These are phyloP conservation scores for Inonotus hispidus DNA, from an alignment of 1,284 basidiomycete species.

Conservation along the genomic window DNA sequence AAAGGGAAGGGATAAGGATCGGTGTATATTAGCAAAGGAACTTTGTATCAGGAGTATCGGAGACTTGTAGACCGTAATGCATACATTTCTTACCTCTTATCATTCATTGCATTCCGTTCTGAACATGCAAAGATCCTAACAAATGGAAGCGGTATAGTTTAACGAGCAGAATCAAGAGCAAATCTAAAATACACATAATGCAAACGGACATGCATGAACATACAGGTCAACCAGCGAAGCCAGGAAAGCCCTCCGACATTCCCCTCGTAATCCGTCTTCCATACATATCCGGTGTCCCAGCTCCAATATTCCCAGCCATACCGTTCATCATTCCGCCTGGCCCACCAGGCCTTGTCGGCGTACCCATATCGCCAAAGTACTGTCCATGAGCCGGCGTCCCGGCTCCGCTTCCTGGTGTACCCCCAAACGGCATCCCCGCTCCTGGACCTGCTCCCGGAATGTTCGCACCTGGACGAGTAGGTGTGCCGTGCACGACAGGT, in stretches of 20 bases:
- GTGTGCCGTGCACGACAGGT: slow-evolving; percentile 3
- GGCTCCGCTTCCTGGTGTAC: background rate
- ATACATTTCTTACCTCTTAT: background rate
- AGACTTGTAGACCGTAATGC: slow-evolving; percentile 24
- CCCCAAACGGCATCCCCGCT: background rate
- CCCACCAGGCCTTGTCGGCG: slow-evolving; percentile 8
- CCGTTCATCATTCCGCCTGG: slow-evolving; percentile 14
- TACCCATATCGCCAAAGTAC: slow-evolving; percentile 10
- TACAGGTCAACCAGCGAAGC: background rate
- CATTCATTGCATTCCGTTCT: background rate
- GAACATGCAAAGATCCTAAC: background rate
- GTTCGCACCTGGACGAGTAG: background rate
- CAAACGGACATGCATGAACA: background rate
- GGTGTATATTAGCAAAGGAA: slow-evolving; percentile 64
- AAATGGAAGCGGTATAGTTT: background rate
- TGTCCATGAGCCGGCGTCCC: background rate
- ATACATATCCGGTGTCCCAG: slow-evolving; percentile 15
- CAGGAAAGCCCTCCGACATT: slow-evolving; percentile 16
- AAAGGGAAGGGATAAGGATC: slow-evolving; percentile 64
- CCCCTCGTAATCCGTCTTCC: slow-evolving; percentile 17
- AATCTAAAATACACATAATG: background rate
- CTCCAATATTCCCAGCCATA: background rate
- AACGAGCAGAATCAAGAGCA: background rate
- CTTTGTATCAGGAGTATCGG: slow-evolving; percentile 65
- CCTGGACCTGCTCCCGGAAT: background rate